Evolutionary conservation across 2,329 filamentous ascomycete genomes (phyloP).

Genomic region (Arthroderma sp.): DNA sequence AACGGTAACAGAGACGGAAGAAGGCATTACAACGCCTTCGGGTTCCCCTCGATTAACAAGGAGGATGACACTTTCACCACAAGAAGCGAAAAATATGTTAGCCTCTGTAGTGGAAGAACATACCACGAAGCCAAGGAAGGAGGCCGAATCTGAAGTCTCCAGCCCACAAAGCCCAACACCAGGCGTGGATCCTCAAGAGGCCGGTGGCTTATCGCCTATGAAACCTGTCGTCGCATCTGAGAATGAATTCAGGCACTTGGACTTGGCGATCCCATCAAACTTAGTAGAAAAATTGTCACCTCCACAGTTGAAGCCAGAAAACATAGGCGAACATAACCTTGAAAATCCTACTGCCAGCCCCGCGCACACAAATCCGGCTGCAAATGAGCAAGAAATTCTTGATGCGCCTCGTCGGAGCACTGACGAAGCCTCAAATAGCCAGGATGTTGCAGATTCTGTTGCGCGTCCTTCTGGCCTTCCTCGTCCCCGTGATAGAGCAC

Average conservation of each 20-base stretch:
- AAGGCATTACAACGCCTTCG: slow-evolving; percentile 21
- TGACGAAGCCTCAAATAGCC: slow-evolving; percentile 7
- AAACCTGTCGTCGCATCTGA: slow-evolving; percentile 25
- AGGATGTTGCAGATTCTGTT: neutral
- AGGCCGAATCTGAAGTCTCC: slow-evolving; percentile 8
- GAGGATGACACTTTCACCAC: slow-evolving; percentile 42
- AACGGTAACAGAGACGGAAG: slow-evolving; percentile 31
- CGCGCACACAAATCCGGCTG: neutral
- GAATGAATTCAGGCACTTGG: slow-evolving; percentile 49
- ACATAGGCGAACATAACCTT: neutral
- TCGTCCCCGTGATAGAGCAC: slow-evolving; percentile 25
- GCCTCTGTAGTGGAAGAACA: slow-evolving; percentile 56
- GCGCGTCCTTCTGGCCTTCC: slow-evolving; percentile 29
- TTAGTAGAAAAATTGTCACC: slow-evolving; percentile 18
- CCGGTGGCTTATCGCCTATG: slow-evolving; percentile 13
- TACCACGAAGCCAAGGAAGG: slow-evolving; percentile 29
- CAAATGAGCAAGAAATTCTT: neutral
- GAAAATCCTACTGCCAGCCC: neutral
- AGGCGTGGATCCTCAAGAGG: neutral
- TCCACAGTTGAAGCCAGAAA: neutral
- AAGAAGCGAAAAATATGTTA: slow-evolving; percentile 53
- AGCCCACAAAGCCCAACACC: neutral
- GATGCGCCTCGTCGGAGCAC: neutral
- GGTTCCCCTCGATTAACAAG: slow-evolving; percentile 24
- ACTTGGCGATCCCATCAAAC: slow-evolving; percentile 40